These are phyloP conservation scores for Phytophthora megakarya DNA, from an alignment of 352 stramenopile species.

Conservation along the genomic window DNA sequence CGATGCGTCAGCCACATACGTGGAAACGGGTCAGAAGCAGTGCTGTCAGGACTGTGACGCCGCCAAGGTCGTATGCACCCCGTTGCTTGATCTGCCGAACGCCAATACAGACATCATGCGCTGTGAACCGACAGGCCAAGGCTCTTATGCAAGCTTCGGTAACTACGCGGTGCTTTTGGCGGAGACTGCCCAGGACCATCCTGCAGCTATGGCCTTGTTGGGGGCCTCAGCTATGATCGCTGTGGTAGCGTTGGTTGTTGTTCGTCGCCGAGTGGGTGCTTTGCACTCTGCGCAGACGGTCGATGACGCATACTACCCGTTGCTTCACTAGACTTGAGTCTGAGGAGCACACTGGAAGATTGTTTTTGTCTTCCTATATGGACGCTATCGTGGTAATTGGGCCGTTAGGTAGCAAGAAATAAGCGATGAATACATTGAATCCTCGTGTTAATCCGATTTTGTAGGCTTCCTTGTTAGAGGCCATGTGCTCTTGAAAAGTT, in stretches of 20 bases:
- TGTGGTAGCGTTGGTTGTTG: slow-evolving; percentile 58
- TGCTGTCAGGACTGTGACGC: slow-evolving; percentile 62
- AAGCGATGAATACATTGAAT: too few relatives aligned
- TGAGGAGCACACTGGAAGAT: too few relatives aligned
- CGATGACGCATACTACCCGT: slow-evolving; percentile 66
- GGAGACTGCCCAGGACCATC: slow-evolving; percentile 37
- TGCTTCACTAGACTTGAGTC: too few relatives aligned
- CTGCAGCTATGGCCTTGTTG: slow-evolving; percentile 39
- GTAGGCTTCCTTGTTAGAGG: too few relatives aligned
- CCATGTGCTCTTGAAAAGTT: too few relatives aligned
- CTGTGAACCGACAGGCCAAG: slow-evolving; percentile 42
- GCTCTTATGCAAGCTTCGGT: slow-evolving; percentile 22
- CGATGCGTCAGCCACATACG: slow-evolving; percentile 26
- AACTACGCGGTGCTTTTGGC: slow-evolving; percentile 33
- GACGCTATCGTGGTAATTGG: too few relatives aligned
- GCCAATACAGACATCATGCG: slow-evolving; percentile 52
- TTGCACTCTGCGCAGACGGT: slow-evolving; percentile 18
- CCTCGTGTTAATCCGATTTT: too few relatives aligned
- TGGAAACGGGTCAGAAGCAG: slow-evolving; percentile 33
- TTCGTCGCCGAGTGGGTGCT: slow-evolving; percentile 33
- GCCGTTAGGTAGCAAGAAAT: too few relatives aligned
- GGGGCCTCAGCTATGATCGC: slow-evolving; percentile 46
- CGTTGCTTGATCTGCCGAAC: slow-evolving; percentile 52
- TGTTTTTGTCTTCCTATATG: too few relatives aligned
- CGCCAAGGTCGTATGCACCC: slow-evolving; percentile 39